Conservation (phyloP, 495 filamentous ascomycete species). For the Podospora fimiseda region DNA sequence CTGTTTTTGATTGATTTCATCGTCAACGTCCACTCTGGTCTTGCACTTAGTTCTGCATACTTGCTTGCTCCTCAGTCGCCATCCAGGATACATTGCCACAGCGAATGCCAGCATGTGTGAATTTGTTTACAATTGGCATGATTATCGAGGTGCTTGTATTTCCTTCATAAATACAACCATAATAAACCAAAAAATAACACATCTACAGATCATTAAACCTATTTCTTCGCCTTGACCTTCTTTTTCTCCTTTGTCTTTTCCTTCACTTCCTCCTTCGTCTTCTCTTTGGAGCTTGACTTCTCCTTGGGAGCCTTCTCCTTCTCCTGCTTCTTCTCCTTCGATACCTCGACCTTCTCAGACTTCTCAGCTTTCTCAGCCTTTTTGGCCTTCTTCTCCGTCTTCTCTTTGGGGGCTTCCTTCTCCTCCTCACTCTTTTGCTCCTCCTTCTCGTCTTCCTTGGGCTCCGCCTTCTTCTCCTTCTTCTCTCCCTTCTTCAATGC, state of each 20-base stretch:
- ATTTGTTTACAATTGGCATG: too few species aligned
- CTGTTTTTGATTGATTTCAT: too few species aligned
- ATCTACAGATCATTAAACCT: slow-evolving; percentile 3
- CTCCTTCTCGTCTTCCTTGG: slow-evolving; percentile 7
- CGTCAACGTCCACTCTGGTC: too few species aligned
- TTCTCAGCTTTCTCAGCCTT: slow-evolving; percentile 12
- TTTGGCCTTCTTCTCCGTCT: slow-evolving; percentile 16
- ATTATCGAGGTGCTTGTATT: too few species aligned
- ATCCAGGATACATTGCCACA: too few species aligned
- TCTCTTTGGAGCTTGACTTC: slow-evolving; percentile 14
- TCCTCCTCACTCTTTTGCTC: slow-evolving; percentile 19
- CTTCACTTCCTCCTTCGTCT: slow-evolving; percentile 12
- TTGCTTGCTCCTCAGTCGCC: too few species aligned
- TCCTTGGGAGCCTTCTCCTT: slow-evolving; percentile 1
- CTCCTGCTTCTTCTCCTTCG: slow-evolving; percentile 12
- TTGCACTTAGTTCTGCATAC: too few species aligned
- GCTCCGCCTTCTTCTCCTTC: slow-evolving; percentile 15
- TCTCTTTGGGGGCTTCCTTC: slow-evolving; percentile 16
- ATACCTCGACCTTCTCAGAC: slow-evolving; percentile 10
- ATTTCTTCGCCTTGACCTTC: slow-evolving; percentile 14
- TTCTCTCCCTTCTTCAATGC: slow-evolving; percentile 30
- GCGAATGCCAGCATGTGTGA: too few species aligned
- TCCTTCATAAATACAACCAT: too few species aligned
- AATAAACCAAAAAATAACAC: not conserved
- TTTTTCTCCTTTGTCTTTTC: slow-evolving; percentile 20